Conservation (phyloP, 371 early-diverging fungal genomes). For the Basidiobolus meristosporus region DNA sequence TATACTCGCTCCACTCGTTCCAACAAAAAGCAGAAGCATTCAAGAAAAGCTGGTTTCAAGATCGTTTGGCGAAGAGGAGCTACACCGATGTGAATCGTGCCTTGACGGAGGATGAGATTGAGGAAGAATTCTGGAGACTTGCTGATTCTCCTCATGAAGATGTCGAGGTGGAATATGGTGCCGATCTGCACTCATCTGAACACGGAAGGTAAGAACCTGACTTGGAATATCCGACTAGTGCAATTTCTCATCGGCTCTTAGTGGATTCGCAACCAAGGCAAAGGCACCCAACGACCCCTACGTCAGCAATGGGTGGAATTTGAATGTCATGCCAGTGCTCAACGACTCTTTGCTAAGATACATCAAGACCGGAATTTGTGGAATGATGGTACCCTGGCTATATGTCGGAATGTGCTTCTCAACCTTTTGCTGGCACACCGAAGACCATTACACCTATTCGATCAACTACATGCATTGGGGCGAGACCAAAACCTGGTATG, state of each 20-base stretch:
- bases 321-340: constrained; percentile 67
- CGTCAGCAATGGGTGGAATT: constrained; percentile 59
- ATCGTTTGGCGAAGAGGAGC: constrained; percentile 5
- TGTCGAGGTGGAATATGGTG: constrained; percentile 90
- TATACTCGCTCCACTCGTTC: constrained; percentile 60
- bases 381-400: constrained; percentile 94
- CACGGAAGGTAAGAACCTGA: constrained; percentile 58
- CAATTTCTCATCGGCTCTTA: constrained; percentile 4
- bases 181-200: constrained; percentile 77
- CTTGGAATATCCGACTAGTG: neutral
- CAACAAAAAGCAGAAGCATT: constrained; percentile 60
- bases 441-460: constrained; percentile 90
- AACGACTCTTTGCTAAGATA: constrained; percentile 68
- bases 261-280: constrained; percentile 52
- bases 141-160: constrained; percentile 71
- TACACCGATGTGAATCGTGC: constrained; percentile 12
- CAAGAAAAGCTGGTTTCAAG: constrained; percentile 51
- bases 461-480: constrained; percentile 94
- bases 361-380: constrained; percentile 65
- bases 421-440: constrained; percentile 96
- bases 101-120: constrained; percentile 54
- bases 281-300: constrained; percentile 32
- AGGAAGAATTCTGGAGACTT: constrained; percentile 89
- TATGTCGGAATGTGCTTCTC: constrained; percentile 93
- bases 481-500: constrained; percentile 95